Evolutionary conservation across 1,284 basidiomycete genomes (phyloP).

Genomic region (Leccinum angustisporum): DNA sequence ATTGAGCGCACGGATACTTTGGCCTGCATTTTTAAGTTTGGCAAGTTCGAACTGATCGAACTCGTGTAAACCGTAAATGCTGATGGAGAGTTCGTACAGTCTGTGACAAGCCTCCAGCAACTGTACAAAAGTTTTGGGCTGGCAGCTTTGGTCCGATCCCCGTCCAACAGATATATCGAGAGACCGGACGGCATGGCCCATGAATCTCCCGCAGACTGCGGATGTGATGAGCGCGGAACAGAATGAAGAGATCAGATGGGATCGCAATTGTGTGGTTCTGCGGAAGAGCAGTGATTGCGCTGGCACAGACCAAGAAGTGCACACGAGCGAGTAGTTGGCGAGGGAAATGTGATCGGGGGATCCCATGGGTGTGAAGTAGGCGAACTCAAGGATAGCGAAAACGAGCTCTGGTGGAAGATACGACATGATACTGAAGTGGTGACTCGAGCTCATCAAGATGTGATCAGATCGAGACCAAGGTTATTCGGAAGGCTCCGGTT

Average conservation of each 20-base stretch:
- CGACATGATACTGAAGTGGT: slow-evolving; percentile 10
- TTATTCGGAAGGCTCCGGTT: neutral
- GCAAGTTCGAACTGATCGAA: slow-evolving; percentile 29
- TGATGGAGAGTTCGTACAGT: slow-evolving; percentile 41
- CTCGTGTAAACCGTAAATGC: slow-evolving; percentile 30
- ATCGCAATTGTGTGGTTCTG: slow-evolving; percentile 20
- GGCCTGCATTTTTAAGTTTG: slow-evolving; percentile 25
- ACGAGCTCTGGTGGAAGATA: slow-evolving; percentile 43
- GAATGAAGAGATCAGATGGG: slow-evolving; percentile 13
- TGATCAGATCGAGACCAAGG: no score
- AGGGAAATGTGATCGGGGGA: slow-evolving; percentile 37
- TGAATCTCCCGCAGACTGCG: slow-evolving; percentile 11
- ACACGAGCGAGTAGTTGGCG: slow-evolving; percentile 37
- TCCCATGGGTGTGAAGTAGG: slow-evolving; percentile 36
- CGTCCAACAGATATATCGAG: slow-evolving; percentile 25
- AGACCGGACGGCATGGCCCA: slow-evolving; percentile 23
- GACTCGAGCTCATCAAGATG: neutral
- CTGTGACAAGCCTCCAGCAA: slow-evolving; percentile 36
- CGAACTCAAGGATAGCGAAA: slow-evolving; percentile 40
- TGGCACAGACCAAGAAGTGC: slow-evolving; percentile 38
- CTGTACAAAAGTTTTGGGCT: slow-evolving; percentile 21
- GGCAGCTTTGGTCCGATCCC: slow-evolving; percentile 7
- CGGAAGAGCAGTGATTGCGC: slow-evolving; percentile 45
- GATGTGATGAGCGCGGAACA: slow-evolving; percentile 18
- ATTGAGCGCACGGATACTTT: slow-evolving; percentile 38